Evolutionary conservation across 306 rosid species (phyloP).

Genomic region (Begonia loranthoides): DNA sequence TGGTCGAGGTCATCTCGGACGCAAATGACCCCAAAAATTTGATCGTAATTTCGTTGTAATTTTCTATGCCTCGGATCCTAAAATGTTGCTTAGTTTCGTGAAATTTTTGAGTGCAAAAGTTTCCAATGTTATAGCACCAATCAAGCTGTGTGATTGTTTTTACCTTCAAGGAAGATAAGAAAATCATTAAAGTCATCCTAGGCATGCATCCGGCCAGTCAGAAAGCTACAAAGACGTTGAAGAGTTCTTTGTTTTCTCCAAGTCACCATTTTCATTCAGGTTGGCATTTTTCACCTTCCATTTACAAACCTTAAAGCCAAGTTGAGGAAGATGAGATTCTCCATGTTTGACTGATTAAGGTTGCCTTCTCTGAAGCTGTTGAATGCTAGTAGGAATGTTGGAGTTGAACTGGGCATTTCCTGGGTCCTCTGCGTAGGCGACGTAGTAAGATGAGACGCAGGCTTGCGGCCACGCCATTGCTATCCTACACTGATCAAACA

Average conservation of each 20-base stretch:
- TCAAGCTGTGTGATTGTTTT: too few species aligned
- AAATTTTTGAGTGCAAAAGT: too few species aligned
- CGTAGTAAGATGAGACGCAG: conserved; percentile 61
- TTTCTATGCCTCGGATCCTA: too few species aligned
- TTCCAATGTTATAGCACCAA: too few species aligned
- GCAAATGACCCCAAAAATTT: neutral
- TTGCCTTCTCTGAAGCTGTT: conserved; percentile 34
- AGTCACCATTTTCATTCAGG: neutral
- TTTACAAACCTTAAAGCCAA: too few species aligned
- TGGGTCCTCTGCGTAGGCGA: conserved; percentile 56
- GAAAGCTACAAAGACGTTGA: too few species aligned
- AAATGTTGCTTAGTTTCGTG: too few species aligned
- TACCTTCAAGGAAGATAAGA: too few species aligned
- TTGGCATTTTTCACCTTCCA: neutral
- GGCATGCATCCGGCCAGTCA: too few species aligned
- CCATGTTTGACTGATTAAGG: conserved; percentile 10
- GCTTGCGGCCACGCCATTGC: conserved; percentile 89
- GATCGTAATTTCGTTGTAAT: too few species aligned
- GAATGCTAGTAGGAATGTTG: conserved; percentile 41
- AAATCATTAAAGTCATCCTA: too few species aligned
- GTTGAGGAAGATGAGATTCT: neutral
- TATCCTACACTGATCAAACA: conserved; percentile 35
- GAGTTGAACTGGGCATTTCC: conserved; percentile 26
- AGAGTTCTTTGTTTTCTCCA: too few species aligned
- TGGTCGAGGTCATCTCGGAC: conserved; percentile 1